Percentiles rank a stretch among this genome's conserved stretches.
These are phyloP conservation scores for Russula olivacea DNA, from an alignment of 768 basidiomycete genomes.

Conservation along the genomic window DNA sequence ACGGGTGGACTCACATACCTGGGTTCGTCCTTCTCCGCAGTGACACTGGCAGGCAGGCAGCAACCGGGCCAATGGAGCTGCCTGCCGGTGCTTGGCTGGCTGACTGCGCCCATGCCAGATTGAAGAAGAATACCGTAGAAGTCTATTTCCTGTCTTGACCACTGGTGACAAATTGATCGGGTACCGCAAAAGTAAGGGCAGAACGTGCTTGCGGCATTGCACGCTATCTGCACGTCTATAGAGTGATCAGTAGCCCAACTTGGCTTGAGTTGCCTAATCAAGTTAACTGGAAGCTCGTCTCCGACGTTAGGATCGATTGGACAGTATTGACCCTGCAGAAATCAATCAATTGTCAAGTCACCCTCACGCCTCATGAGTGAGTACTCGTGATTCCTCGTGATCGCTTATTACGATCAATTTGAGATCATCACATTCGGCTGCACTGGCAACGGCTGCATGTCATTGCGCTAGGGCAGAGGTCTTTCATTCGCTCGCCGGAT, in stretches of 20 bases:
- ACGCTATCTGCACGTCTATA: not conserved
- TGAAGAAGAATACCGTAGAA: not conserved
- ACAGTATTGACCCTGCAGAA: not conserved
- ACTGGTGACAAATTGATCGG: not conserved
- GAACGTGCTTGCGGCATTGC: conserved; percentile 20
- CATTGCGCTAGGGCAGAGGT: not conserved
- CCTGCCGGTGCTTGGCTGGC: conserved; percentile 7
- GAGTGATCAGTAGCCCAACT: not conserved
- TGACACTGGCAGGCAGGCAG: not conserved
- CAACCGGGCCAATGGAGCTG: not conserved
- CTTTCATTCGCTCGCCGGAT: not conserved
- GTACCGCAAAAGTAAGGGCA: not conserved
- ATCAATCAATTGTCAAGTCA: not conserved
- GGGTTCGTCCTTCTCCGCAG: not conserved
- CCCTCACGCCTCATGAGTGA: not conserved
- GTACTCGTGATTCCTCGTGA: not conserved
- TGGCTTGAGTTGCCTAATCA: not conserved
- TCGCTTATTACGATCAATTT: not conserved
- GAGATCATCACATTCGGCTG: not conserved
- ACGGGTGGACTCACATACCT: conserved; percentile 4
- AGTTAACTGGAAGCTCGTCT: not conserved
- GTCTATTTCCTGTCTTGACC: not conserved
- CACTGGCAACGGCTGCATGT: not conserved
- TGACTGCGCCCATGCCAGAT: not conserved
- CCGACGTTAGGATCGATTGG: not conserved